Base-by-base conservation (phyloP, 345 rosid species). In the Gossypium herbaceum region DNA sequence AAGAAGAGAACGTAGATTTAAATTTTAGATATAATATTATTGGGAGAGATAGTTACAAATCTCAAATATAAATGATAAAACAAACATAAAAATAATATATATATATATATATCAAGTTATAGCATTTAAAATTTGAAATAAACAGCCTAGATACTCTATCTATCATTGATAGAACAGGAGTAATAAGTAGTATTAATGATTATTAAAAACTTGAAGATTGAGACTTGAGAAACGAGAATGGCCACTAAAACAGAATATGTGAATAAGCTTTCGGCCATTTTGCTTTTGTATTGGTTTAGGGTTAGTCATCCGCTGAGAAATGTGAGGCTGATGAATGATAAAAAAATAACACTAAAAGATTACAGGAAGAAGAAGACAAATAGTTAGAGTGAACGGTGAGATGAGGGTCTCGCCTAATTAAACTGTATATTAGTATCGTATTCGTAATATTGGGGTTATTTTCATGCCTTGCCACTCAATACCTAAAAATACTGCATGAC, bases 21-120 rank as follows among this genome's bases (percentile, higher is more conserved):
- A 34, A 34, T 34, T 34, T 34, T 34, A 5, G 0, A 34, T 4
- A 34, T 34, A 34, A 34, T 34, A 34, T 34, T 34, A 34, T 5
- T 34, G 1, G 1, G 1, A 34, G 41, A 0, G 7, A 0, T 1
- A 5, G 0, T 34, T 5, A 34, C 1, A 34, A 34, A 4, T 5
- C 41, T 0, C 1, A 34, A 34, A 34, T 7, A 34, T 34, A 34
- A 1, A 34, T 34, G 1, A 34, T 34, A 5, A 34, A 34, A 50
- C 13, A 50, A 50, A 13, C 54, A 50, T 13, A 1, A 5, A 48
- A 13, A 47, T 47, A 12, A 48, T 27, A 27, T 27, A 29, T 29
- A 29, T 29, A 29, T 29, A 27, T 27, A 34, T 34, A 4, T 34
- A 29, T 29, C 39, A 29, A 29, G 7, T 4, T 34, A 34, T 34